These are phyloP conservation scores for Chenopodium suecicum DNA, from an alignment of 148 eudicot genomes.

Conservation along the genomic window DNA sequence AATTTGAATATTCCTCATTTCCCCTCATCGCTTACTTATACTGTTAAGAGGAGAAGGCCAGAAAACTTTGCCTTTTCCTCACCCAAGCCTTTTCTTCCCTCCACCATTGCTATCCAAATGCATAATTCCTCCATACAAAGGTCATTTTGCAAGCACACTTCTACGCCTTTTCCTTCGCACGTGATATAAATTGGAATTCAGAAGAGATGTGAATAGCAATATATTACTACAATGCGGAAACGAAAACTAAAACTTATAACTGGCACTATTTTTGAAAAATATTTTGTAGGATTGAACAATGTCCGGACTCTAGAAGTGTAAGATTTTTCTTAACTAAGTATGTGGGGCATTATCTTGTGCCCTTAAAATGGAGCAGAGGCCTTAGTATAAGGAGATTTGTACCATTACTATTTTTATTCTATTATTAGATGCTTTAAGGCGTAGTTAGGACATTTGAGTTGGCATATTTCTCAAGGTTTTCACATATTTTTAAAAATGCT, in stretches of 20 bases:
- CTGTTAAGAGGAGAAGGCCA: too few species aligned
- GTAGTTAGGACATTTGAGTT: not conserved
- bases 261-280: not conserved
- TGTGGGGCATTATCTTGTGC: too few species aligned
- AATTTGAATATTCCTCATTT: not conserved
- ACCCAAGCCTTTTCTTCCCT: not conserved
- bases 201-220: not conserved
- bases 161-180: not conserved
- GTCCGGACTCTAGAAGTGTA: not conserved
- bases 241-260: not conserved
- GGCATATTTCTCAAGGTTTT: not conserved
- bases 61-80: not conserved
- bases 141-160: not conserved
- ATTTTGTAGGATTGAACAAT: not conserved
- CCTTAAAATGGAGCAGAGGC: not conserved
- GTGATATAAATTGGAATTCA: not conserved
- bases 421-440: not conserved
- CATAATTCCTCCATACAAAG: not conserved
- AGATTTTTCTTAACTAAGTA: not conserved
- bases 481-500: not conserved
- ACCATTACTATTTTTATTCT: not conserved
- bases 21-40: not conserved
- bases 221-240: not conserved
- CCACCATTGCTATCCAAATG: not conserved
- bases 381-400: too few species aligned